Evolutionary conservation across 352 stramenopile genomes (phyloP), one percentile per base, ranked within the genome.

Genomic region (Phytopythium chamaehyphon): DNA sequence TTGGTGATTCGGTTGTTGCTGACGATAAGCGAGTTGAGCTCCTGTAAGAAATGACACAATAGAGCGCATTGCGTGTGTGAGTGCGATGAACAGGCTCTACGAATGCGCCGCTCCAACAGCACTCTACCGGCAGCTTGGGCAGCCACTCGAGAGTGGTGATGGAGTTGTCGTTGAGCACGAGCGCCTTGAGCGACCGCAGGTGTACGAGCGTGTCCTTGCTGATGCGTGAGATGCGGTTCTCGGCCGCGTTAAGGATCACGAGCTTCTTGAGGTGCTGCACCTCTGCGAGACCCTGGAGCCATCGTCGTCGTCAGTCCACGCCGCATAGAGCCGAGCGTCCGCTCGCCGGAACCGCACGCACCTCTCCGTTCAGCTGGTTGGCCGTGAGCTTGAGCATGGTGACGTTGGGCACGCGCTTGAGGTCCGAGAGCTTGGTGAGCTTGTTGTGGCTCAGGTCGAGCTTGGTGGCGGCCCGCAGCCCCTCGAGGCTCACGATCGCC

Each of bases 391-490:
- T 88, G 40, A 93, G 68, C 82, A 90, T 88, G 19, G 82, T 93
- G 54, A 88, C 56, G 11, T 66, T 70, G 1, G 67, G 45, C 2
- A 89, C 67, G 3, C 63, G 50, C 56, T 85, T 86, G 54, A 93
- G 62, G 57, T 89, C 67, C 8, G 69, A 78, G 37, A 93, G 71
- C 57, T 90, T 93, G 38, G 82, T 87, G 56, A 95, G 70, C 50
- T 91, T 90, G 61, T 95, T 95, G 69, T 71, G 70, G 64, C 82
- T 95, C 51, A 95, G 57, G 43, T 93, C 81, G 35, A 95, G 54
- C 55, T 90, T 93, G 16, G 83, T 88, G 56, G 51, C 61, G 11
- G 53, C 57, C 52, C 85, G 47, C 18, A 92, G 64, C 2, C 79
- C 75, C 18, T 88, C 79, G 21, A 89, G 55, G 35, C 78, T 89